phyloP scores from a whole-genome alignment of 257 asterid species.

The Plantago elongata region DNA sequence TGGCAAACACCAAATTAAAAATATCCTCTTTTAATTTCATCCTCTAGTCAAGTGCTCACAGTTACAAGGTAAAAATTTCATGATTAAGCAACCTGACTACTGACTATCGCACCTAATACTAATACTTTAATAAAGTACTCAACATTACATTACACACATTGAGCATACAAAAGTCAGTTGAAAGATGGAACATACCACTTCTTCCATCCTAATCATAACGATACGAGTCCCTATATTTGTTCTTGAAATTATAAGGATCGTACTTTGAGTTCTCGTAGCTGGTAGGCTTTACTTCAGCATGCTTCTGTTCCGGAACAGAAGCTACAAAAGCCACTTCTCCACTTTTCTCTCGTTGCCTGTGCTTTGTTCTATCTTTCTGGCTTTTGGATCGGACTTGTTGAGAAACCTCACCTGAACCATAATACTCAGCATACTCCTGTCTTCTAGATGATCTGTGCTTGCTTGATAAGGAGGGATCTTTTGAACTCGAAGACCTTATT shows the following conservation, averaged over 20 bases:
- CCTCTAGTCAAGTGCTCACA: too few species aligned
- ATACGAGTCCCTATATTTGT: slow-evolving; percentile 56
- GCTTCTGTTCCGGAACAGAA: slow-evolving; percentile 47
- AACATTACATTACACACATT: neutral
- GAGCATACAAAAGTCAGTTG: neutral
- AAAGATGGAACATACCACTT: neutral
- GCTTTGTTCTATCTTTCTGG: slow-evolving; percentile 80
- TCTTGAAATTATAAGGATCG: slow-evolving; percentile 56
- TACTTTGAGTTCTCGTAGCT: slow-evolving; percentile 52
- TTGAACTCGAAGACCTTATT: slow-evolving; percentile 44
- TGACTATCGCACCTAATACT: slow-evolving; percentile 13
- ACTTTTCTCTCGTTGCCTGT: slow-evolving; percentile 57
- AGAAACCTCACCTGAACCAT: slow-evolving; percentile 57
- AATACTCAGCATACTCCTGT: slow-evolving; percentile 74
- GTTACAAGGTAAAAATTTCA: neutral
- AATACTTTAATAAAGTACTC: slow-evolving; percentile 11
- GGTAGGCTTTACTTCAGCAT: slow-evolving; percentile 47
- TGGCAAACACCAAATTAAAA: too few species aligned
- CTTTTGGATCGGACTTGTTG: slow-evolving; percentile 71
- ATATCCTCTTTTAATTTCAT: too few species aligned
- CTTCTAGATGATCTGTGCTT: slow-evolving; percentile 88
- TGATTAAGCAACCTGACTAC: slow-evolving; percentile 18
- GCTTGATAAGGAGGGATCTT: slow-evolving; percentile 58
- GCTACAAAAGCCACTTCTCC: slow-evolving; percentile 41
- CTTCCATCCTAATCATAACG: slow-evolving; percentile 31